phyloP scores from a whole-genome alignment of 495 filamentous ascomycete species.

The Immersiella caudata region DNA sequence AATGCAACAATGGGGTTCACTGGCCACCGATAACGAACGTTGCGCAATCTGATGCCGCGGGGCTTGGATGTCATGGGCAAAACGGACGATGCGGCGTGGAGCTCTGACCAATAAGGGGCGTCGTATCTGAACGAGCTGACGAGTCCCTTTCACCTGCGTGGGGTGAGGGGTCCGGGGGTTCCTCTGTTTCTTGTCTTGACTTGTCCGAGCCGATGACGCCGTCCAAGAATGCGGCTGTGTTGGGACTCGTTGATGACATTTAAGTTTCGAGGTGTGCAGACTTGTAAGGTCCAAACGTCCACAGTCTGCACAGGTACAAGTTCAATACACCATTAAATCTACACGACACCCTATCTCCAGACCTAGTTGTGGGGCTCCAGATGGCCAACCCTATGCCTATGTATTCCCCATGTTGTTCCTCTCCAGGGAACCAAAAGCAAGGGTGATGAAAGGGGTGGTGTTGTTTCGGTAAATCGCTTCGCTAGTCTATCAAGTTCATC shows the following conservation, averaged over 20 bases:
- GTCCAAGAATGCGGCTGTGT: no score
- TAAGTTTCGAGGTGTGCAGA: no score
- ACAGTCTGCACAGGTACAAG: neutral
- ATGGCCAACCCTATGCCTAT: neutral
- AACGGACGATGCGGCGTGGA: neutral
- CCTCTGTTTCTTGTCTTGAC: neutral
- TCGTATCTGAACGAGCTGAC: constrained; percentile 36
- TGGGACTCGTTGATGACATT: no score
- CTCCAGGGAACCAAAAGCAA: neutral
- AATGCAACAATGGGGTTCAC: neutral
- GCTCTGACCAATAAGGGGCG: constrained; percentile 29
- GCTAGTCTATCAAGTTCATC: neutral
- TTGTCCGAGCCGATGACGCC: neutral
- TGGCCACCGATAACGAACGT: constrained; percentile 19
- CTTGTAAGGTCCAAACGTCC: neutral
- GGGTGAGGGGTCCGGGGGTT: neutral
- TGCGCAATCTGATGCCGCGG: constrained; percentile 23
- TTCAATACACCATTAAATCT: neutral
- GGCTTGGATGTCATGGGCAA: neutral
- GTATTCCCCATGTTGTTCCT: neutral
- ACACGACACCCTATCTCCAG: neutral
- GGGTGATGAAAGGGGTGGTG: neutral
- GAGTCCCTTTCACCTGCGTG: constrained; percentile 33
- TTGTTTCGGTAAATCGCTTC: neutral
- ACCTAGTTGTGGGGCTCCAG: neutral